Base-by-base conservation (phyloP, 768 basidiomycete species). In the Podaxis sp. region DNA sequence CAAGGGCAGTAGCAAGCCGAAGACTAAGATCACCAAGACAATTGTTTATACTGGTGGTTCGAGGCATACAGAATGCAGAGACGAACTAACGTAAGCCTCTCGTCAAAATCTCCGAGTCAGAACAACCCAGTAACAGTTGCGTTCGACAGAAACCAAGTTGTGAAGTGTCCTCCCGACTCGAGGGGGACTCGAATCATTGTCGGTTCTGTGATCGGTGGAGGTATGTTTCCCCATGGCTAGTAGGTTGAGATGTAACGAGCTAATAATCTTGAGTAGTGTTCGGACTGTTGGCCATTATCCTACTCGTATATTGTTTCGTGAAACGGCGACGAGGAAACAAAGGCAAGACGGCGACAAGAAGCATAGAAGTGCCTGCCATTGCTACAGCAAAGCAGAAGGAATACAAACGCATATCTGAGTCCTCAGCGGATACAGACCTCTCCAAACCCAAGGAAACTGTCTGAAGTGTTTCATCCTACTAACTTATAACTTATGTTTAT, bases 91-190 rank as follows among this genome's bases (percentile, higher is more conserved):
- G 63, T 58, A 11, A 38, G 56, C 46, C 17, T 59, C 11, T 9
- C 46, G 38, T 33, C 42, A 11, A 54, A 51, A 33, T 4, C 68
- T 51, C 9, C 5, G 49, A 33, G 33, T 33, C 33, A 9, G 26
- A 64, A 59, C 56, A 65, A 39, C 6, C 40, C 54, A 63, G n/a
- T 54, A 59, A 44, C 26, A 15, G 24, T n/a, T 51, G n/a, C 17
- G 39, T 28, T 51, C 52, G 4, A 13, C 22, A 60, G 57, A 38
- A 53, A 61, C 12, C n/a, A 61, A 48, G 28, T 59, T 46, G 59
- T 54, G 17, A 30, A 22, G n/a, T 64, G 63, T 48, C 63, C 63
- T 12, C 4, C 33, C 3, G 49, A 57, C 28, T 7, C 17, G n/a
- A 61, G 33, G 3, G 52, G 39, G 38, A 28, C 38, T 40, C 22